phyloP scores from a whole-genome alignment of 192 early-diverging fungal species.

The Lobosporangium transversale region DNA sequence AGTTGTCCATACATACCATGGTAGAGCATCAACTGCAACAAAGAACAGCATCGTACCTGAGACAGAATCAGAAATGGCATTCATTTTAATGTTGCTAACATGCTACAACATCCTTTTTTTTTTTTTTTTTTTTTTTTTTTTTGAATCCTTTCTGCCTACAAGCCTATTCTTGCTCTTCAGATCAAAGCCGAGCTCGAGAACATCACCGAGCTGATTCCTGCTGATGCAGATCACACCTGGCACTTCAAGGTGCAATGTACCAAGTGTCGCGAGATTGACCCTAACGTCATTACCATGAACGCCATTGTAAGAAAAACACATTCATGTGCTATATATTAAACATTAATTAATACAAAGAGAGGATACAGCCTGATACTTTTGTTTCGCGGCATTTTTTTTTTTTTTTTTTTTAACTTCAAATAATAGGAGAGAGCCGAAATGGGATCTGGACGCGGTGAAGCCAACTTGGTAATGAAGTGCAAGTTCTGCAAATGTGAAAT shows the following conservation, averaged over 20 bases:
- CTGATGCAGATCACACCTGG: constrained; percentile 70
- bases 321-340: no score
- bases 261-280: constrained; percentile 80
- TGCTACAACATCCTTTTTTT: no score
- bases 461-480: constrained; percentile 91
- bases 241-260: constrained; percentile 82
- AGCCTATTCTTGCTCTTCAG: constrained; percentile 64
- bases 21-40: no score
- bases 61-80: no score
- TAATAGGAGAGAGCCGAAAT: constrained; percentile 67
- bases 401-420: background rate
- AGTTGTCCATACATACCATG: no score
- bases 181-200: constrained; percentile 85
- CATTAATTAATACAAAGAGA: background rate
- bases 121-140: no score
- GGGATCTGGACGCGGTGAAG: constrained; percentile 77
- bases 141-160: no score
- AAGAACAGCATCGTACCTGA: no score
- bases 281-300: constrained; percentile 75
- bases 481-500: constrained; percentile 88
- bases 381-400: constrained; percentile 8
- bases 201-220: constrained; percentile 76
- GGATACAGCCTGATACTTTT: background rate
- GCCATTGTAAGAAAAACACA: constrained; percentile 51
- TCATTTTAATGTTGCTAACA: no score